Base-by-base conservation (phyloP, 768 basidiomycete species). In the Hygrophoropsis aurantiaca region DNA sequence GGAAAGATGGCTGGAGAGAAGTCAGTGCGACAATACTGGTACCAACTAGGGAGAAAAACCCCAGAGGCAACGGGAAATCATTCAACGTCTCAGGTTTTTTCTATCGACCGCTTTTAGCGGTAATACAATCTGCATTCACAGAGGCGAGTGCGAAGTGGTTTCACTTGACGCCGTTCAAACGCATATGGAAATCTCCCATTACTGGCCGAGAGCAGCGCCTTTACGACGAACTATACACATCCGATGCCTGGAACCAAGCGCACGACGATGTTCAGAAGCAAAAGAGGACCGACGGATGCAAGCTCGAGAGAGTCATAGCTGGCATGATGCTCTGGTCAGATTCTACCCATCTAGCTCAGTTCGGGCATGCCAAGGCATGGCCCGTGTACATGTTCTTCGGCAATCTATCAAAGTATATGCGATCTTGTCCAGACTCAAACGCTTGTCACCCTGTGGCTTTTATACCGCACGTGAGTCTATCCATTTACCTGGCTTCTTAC, bases 81-180 rank as follows among this genome's bases (percentile, higher is more conserved):
- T 59, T 63, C 39, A 10, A 34, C 10, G 48, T 66, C 5, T 57
- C 61, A 11, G 66, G 61, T 6, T 46, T 68, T 15, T 45, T 47
- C n/a, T 58, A 56, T 47, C 49, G 60, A 3, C 58, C 50, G 10
- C 39, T 64, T 11, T 51, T 51, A 1, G 10, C 38, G n/a, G 39
- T 53, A 6, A 43, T 57, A 16, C 45, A 49, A 18, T 27, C 49
- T 4, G 49, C 46, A 2, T 34, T 51, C n/a, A 9, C 40, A 10
- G 46, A 49, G 11, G 39, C n/a, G 2, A 25, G 30, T 10, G 15
- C 51, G 0, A 45, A 43, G 15, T 15, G 34, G 21, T 50, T 58
- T 34, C 52, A 58, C 40, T 54, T 47, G 26, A 49, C 46, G 1
- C 56, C 57, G 1, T 58, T 54, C 50, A 48, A 52, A 36, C 48